A percentile compares a stretch with the other conserved stretches of the same genome.
phyloP scores from a whole-genome alignment of 2,329 filamentous ascomycete genomes.

The Trichoderma koningii region DNA sequence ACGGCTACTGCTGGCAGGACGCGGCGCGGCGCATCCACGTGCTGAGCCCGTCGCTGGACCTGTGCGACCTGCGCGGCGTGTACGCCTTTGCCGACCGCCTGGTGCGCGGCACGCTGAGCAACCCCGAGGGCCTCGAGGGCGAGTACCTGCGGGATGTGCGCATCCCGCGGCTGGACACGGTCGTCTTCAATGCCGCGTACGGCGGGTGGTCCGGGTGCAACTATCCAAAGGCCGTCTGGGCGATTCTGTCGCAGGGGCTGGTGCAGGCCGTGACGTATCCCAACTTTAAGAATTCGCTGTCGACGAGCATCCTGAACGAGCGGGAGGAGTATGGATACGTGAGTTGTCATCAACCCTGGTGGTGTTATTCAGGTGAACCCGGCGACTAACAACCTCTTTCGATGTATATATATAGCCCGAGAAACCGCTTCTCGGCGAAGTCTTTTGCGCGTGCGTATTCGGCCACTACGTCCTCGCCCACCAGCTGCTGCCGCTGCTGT shows the following conservation, averaged over 20 bases:
- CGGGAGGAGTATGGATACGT: slow-evolving; percentile 42
- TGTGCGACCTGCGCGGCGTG: slow-evolving; percentile 59
- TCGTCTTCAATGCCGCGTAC: slow-evolving; percentile 86
- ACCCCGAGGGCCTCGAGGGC: slow-evolving; percentile 44
- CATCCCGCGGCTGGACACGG: slow-evolving; percentile 72
- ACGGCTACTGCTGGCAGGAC: slow-evolving; percentile 39
- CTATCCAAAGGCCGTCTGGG: slow-evolving; percentile 61
- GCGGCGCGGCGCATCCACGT: slow-evolving; percentile 58
- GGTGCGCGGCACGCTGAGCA: slow-evolving; percentile 48
- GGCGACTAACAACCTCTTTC: too few species aligned
- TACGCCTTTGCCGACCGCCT: slow-evolving; percentile 52
- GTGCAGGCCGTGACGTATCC: slow-evolving; percentile 75
- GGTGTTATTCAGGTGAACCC: too few species aligned
- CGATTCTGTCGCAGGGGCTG: slow-evolving; percentile 60
- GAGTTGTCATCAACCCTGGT: slow-evolving; percentile 23
- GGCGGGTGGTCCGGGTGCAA: slow-evolving; percentile 82
- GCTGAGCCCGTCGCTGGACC: slow-evolving; percentile 59
- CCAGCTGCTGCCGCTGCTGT: slow-evolving; percentile 73
- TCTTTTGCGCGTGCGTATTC: slow-evolving; percentile 92
- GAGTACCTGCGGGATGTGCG: slow-evolving; percentile 48
- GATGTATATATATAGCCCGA: slow-evolving; percentile 47
- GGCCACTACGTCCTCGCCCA: slow-evolving; percentile 91
- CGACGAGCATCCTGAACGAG: slow-evolving; percentile 49
- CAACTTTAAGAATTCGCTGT: slow-evolving; percentile 67
- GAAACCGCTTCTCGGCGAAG: slow-evolving; percentile 67